Percentiles rank a stretch among this genome's conserved stretches.
Evolutionary conservation across 371 early-diverging fungal species (phyloP).

Genomic region (Apophysomyces elegans): DNA sequence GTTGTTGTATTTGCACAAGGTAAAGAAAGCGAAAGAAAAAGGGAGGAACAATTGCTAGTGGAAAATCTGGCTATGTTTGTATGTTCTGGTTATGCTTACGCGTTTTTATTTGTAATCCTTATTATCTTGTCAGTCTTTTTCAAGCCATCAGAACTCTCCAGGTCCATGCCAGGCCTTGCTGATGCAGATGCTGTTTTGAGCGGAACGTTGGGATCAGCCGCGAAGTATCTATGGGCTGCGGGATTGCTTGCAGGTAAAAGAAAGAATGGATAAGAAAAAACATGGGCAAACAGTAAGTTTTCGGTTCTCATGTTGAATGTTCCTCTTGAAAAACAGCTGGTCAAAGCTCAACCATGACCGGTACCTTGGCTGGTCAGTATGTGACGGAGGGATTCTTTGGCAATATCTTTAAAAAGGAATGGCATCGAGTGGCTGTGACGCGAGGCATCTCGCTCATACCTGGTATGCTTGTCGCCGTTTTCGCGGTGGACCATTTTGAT

Average conservation of each 20-base stretch:
- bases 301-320: background rate
- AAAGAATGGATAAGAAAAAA: background rate
- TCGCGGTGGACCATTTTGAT: conserved; percentile 66
- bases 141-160: conserved; percentile 27
- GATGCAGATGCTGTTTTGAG: conserved; percentile 67
- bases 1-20: conserved; percentile 70
- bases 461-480: conserved; percentile 65
- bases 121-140: conserved; percentile 48
- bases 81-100: too few species aligned
- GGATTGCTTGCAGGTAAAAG: conserved; percentile 62
- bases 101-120: background rate
- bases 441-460: conserved; percentile 71
- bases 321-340: conserved; percentile 43
- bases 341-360: conserved; percentile 78
- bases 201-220: conserved; percentile 58
- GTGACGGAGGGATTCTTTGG: conserved; percentile 76
- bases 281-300: background rate
- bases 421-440: conserved; percentile 70
- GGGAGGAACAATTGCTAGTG: too few species aligned
- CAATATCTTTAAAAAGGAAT: conserved; percentile 62
- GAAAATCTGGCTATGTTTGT: too few species aligned
- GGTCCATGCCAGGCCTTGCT: conserved; percentile 49
- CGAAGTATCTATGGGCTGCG: conserved; percentile 68
- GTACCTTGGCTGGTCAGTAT: conserved; percentile 77
- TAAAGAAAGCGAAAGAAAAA: background rate